Evolutionary conservation across 768 basidiomycete genomes (phyloP), one percentile per base, ranked within the genome.

Genomic region (Grammothele lineata): DNA sequence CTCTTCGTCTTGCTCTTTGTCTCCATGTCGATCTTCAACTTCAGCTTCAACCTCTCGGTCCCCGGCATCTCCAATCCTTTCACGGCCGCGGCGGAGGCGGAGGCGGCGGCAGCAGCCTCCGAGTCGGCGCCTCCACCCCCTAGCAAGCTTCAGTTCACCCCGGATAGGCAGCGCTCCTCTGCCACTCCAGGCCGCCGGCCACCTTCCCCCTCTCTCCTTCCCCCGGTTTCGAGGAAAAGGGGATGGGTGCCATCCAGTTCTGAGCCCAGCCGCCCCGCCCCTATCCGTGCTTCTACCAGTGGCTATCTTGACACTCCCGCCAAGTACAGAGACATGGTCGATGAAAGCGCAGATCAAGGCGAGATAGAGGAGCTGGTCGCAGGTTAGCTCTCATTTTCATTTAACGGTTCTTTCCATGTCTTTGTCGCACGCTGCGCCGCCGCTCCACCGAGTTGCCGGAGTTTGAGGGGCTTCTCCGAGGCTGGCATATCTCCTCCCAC

Each of bases 221-320:
- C 74, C 17, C 71, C 72, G 3, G 57, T 72, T 33, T 71, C 76
- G 3, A 70, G 77, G 42, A 87, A 87, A 63, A 69, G 87, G 61
- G 84, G 83, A 24, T 89, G 87, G 87, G 78, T 80, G 33, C 86
- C 87, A 4, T 70, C 77, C 1, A 72, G 70, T 45, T 70, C 77
- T 35, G 80, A 78, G 52, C 75, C 75, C 9, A 81, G 76, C 59
- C 70, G 59, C 58, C 77, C 79, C 5, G 63, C 72, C 39, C 68
- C 78, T 38, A 78, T 72, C 3, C 63, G 77, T 3, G 64, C 79
- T 3, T 81, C 77, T 2, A 75, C 80, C 4, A 70, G 62, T 48
- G 87, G 85, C 23, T 85, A 83, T 63, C 74, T 87, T 30, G 81
- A 86, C 60, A 81, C 83, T 0, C 84, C 82, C 32, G 73, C 80